Evolutionary conservation across 2,329 filamentous ascomycete species (phyloP).

Genomic region (Domatiomyces catenatus): DNA sequence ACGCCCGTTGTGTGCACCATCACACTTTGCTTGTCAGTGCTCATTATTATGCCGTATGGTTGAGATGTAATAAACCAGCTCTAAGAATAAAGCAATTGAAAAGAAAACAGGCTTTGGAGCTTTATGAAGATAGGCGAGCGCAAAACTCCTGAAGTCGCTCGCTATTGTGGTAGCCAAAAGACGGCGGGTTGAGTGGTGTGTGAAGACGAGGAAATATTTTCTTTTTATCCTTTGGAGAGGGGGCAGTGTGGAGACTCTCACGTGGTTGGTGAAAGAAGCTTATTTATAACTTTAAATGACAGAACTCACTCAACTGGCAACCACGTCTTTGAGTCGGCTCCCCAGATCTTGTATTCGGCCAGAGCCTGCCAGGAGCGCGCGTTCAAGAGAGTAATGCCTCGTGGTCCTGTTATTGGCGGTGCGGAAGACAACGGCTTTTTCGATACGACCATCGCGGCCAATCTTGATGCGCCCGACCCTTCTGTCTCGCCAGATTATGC

Average conservation of each 20-base stretch:
- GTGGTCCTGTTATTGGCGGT: not conserved
- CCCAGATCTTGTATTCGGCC: not conserved
- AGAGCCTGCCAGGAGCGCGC: not conserved
- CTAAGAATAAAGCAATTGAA: not conserved
- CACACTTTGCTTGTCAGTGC: conserved; percentile 6
- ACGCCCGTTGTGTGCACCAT: conserved; percentile 11
- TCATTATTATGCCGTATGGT: conserved; percentile 11
- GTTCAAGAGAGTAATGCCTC: not conserved
- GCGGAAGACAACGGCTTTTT: conserved; percentile 28
- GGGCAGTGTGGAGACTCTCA: not conserved
- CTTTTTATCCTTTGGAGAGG: not conserved
- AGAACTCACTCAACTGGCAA: not conserved
- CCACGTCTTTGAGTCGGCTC: not conserved
- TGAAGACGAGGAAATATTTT: not conserved
- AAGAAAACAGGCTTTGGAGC: conserved; percentile 23
- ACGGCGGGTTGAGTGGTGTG: not conserved
- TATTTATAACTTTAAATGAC: not conserved
- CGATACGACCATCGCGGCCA: conserved; percentile 26
- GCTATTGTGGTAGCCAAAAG: conserved; percentile 18
- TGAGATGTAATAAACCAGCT: not conserved
- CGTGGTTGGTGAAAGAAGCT: too few relatives aligned
- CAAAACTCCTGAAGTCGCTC: conserved; percentile 46
- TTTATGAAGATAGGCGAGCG: conserved; percentile 36
- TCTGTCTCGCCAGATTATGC: conserved; percentile 30
- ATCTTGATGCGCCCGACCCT: conserved; percentile 30